Base-by-base conservation (phyloP, 2,329 filamentous ascomycete genomes). In the Aspergillus ochraceoroseus region DNA sequence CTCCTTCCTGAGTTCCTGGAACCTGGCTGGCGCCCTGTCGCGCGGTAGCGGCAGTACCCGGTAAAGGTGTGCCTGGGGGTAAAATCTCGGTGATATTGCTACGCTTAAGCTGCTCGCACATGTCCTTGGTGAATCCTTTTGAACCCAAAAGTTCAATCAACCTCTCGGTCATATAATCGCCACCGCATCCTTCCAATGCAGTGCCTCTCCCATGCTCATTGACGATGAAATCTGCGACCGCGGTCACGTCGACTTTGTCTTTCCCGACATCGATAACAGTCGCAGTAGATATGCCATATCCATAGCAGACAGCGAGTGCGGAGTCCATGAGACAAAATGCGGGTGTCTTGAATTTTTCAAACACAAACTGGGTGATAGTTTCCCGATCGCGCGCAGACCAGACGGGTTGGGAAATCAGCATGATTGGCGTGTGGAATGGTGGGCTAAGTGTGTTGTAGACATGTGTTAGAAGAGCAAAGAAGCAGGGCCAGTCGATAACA, bases 271-370 rank as follows among this genome's bases (percentile, higher is more conserved):
- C 92, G 15, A 98, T 75, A 13, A 98, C 79, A 0, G 87, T 92
- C 56, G 92, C 83, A 53, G 79, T 87, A 20, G 82, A 75, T 19
- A 88, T 76, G 7, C 87, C 89, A 58, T 94, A 96, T 41, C 92
- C 80, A 57, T 80, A 83, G 43, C 72, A 83, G 1, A 87, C 85
- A 17, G 92, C 89, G 32, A 94, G 70, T 2, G 87, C 89, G 53
- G 87, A 84, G 65, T 96, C 86, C 70, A 98, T 83, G 48, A 96
- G 75, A 54, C 85, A 89, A 36, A 98, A 84, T 0, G 87, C 88
- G 0, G 92, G 92, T 0, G 87, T 92, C 70, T 90, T 92, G 61
- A 94, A 95, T 67, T 92, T 94, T 67, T 98, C 92, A 58, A 98
- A 98, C 50, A 96, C 80, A 71, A 95, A 98, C 48, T 92, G 87